Evolutionary conservation across 164 flowering plant genomes (phyloP).

Genomic region (Umbellularia californica): DNA sequence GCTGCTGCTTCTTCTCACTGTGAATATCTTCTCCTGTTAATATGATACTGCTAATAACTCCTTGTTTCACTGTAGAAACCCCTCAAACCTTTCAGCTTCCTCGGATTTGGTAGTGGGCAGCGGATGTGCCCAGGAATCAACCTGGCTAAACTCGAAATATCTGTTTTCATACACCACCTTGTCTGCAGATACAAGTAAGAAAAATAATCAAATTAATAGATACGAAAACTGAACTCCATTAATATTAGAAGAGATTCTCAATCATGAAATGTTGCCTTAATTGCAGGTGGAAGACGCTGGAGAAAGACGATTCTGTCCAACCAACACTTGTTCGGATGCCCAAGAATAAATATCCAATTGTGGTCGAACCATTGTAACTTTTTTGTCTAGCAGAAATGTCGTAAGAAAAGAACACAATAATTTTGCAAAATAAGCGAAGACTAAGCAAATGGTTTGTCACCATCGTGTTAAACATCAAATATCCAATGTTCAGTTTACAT

Average conservation of each 20-base stretch:
- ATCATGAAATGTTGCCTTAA: background rate
- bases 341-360: constrained; percentile 55
- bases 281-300: constrained; percentile 55
- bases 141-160: constrained; percentile 60
- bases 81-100: constrained; percentile 47
- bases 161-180: constrained; percentile 55
- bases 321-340: constrained; percentile 74
- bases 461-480: background rate
- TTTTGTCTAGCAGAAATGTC: background rate
- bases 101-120: constrained; percentile 63
- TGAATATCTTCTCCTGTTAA: background rate
- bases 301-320: constrained; percentile 48
- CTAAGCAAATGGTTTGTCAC: background rate
- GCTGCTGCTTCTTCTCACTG: background rate
- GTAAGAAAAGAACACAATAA: background rate
- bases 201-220: background rate
- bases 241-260: background rate
- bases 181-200: constrained; percentile 62
- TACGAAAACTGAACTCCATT: background rate
- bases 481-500: too few relatives aligned
- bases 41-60: background rate
- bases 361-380: constrained; percentile 34
- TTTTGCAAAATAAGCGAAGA: background rate
- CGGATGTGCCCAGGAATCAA: constrained; percentile 68
- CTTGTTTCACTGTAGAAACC: constrained; percentile 39